phyloP scores from a whole-genome alignment of 768 basidiomycete species.

The Butyriboletus loyo region DNA sequence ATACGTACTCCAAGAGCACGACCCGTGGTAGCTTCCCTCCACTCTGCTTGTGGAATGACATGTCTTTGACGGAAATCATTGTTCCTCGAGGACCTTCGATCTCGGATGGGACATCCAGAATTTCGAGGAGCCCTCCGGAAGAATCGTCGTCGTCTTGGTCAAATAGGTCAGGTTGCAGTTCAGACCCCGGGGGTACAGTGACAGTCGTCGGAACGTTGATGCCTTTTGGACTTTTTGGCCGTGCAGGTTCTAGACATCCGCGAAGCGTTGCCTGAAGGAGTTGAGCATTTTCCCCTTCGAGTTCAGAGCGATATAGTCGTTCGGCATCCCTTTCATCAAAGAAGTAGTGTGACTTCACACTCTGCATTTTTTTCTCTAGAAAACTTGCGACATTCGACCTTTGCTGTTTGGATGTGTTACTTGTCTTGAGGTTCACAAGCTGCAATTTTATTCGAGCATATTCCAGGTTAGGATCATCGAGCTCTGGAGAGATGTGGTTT shows the following conservation, averaged over 20 bases:
- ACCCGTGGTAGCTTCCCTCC: conserved; percentile 78
- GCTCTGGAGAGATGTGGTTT: conserved; percentile 35
- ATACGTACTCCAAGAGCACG: conserved; percentile 64
- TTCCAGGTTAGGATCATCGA: conserved; percentile 54
- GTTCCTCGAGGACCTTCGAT: conserved; percentile 55
- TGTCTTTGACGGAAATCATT: conserved; percentile 57
- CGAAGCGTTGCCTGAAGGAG: conserved; percentile 45
- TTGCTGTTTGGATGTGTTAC: conserved; percentile 25
- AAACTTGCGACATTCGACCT: conserved; percentile 31
- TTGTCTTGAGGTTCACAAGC: conserved; percentile 45
- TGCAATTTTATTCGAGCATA: conserved; percentile 64
- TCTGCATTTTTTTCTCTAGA: conserved; percentile 45
- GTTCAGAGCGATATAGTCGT: conserved; percentile 50
- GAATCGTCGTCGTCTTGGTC: conserved; percentile 50
- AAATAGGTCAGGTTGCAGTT: conserved; percentile 43
- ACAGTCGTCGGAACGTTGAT: neutral
- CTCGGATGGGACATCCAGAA: conserved; percentile 65
- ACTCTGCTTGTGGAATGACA: conserved; percentile 81
- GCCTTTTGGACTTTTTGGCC: neutral
- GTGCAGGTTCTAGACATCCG: conserved; percentile 11
- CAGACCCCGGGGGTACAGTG: neutral
- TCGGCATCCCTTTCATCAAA: conserved; percentile 71
- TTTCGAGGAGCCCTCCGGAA: conserved; percentile 63
- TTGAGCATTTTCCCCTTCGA: conserved; percentile 44
- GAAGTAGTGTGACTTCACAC: conserved; percentile 57